Conservation (phyloP, 345 rosid species). For the Jatropha curcas region DNA sequence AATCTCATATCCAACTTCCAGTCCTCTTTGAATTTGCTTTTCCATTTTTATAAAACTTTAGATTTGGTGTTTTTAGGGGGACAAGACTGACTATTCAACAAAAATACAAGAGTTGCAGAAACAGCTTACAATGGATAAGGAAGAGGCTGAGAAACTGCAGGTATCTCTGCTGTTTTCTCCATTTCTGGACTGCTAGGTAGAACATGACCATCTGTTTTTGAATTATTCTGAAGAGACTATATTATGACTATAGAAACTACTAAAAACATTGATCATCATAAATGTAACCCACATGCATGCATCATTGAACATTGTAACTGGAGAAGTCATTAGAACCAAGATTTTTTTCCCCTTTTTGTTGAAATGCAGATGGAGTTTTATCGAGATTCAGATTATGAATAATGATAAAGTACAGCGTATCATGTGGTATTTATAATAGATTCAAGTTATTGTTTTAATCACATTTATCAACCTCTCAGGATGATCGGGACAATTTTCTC, state of each 20-base stretch:
- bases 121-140: constrained; percentile 85
- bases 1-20: constrained; percentile 3
- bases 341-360: neutral
- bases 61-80: constrained; percentile 49
- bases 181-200: neutral
- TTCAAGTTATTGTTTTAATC: constrained; percentile 13
- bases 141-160: constrained; percentile 84
- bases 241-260: neutral
- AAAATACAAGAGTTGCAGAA: constrained; percentile 87
- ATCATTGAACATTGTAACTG: neutral
- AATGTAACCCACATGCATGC: neutral
- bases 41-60: neutral
- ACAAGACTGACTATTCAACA: constrained; percentile 64
- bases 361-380: neutral
- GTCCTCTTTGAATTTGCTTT: constrained; percentile 20
- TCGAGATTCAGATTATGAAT: neutral
- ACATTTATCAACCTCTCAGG: constrained; percentile 45
- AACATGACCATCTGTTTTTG: neutral
- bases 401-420: neutral
- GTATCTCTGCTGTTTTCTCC: constrained; percentile 30
- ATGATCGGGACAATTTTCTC: constrained; percentile 90
- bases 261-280: neutral
- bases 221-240: neutral
- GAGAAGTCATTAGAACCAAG: neutral
- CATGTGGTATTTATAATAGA: neutral